Evolutionary conservation across 2,329 filamentous ascomycete genomes (phyloP), one percentile per base, ranked within the genome.

Genomic region (Sporothrix variecibatus): DNA sequence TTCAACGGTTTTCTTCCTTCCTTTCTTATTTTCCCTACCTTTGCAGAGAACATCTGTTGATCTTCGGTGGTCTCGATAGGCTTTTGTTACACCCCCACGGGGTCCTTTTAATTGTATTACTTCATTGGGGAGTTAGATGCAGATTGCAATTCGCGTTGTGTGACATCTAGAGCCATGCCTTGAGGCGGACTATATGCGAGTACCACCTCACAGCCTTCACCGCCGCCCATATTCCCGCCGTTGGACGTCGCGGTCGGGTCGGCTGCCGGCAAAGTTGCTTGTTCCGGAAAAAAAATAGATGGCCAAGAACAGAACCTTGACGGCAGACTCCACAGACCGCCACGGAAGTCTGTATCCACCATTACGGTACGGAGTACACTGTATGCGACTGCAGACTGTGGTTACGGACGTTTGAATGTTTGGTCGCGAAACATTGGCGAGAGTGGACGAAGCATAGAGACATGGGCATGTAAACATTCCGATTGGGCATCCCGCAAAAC

Each of bases 391-490:
- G 9, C 49, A 23, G 20, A 53, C 49, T 53, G 7, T 53, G 49
- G 49, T 26, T 23, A 20, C 49, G 49, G n/a, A 53, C 9, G n/a
- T 23, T 53, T 43, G 40, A 43, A 43, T 43, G 40, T 43, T 43
- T 43, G 40, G 40, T 43, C 20, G 49, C 58, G 9, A 40, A n/a
- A 9, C 15, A 38, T 62, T 38, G 58, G 58, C 28, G 58, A 62
- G 28, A 38, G 58, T 64, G 58, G 58, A 62, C 17, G 20, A 23
- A 7, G n/a, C 31, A 34, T 2, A 38, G 3, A 23, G 20, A 64
- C 31, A 60, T 28, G 58, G 58, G 31, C 58, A 23, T 64, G 58
- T 64, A 64, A 40, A 64, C 31, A 64, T 40, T 43, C 60, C 60
- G 34, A 40, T 64, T 64, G 60, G 60, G 15, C 56, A 40, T 40